Evolutionary conservation across 2,329 filamentous ascomycete genomes (phyloP).

Genomic region (Phoma herbarum): DNA sequence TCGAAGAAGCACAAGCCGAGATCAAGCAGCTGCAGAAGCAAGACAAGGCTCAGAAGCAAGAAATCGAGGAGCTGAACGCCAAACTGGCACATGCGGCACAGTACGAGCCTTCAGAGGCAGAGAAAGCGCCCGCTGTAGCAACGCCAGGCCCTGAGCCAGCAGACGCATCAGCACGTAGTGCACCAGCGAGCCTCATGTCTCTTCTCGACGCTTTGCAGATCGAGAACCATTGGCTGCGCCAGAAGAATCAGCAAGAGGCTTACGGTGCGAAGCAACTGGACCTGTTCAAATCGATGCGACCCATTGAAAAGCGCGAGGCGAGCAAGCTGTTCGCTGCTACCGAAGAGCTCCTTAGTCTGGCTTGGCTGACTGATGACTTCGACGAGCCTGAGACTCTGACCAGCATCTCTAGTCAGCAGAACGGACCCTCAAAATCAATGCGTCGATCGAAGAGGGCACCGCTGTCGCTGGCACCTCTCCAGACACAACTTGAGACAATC

Average conservation of each 20-base stretch:
- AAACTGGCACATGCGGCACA: conserved; percentile 15
- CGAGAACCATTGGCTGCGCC: conserved; percentile 45
- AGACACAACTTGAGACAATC: conserved; percentile 11
- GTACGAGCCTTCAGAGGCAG: conserved; percentile 14
- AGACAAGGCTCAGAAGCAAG: conserved; percentile 27
- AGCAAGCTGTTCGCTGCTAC: conserved; percentile 16
- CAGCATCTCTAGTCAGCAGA: conserved; percentile 13
- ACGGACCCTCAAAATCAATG: background rate
- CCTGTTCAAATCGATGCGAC: conserved; percentile 11
- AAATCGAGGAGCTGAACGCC: conserved; percentile 31
- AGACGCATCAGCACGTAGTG: conserved; percentile 13
- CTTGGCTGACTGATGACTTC: conserved; percentile 11
- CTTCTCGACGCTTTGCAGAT: conserved; percentile 38
- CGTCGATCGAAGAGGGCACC: conserved; percentile 1
- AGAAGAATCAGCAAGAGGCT: conserved; percentile 31
- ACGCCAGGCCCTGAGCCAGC: conserved; percentile 21
- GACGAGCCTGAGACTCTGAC: conserved; percentile 8
- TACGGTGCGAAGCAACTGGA: conserved; percentile 20
- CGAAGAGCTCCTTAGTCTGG: conserved; percentile 11
- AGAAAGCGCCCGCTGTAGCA: conserved; percentile 22
- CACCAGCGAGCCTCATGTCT: conserved; percentile 27
- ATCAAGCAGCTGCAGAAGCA: conserved; percentile 31
- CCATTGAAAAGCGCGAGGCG: conserved; percentile 9
- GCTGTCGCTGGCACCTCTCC: conserved; percentile 5
- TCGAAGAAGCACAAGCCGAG: conserved; percentile 32